These are phyloP conservation scores for Pistacia atlantica DNA, from an alignment of 345 rosid genomes.

Conservation along the genomic window DNA sequence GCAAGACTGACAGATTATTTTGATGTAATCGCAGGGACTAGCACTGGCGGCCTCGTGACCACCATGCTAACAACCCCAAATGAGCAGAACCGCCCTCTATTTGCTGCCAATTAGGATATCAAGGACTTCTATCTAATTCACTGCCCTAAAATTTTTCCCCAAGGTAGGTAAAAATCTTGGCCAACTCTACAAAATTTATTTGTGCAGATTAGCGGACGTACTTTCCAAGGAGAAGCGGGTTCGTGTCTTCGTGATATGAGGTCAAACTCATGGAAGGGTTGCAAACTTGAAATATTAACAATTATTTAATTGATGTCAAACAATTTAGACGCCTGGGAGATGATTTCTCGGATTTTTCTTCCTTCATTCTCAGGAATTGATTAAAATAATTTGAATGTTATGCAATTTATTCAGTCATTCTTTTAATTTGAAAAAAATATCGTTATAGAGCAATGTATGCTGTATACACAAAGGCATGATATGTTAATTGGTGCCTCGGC, in stretches of 20 bases:
- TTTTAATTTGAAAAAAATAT: too few species aligned
- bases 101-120: slow-evolving; percentile 60
- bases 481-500: too few species aligned
- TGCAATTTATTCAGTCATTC: too few species aligned
- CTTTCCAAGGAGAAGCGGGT: slow-evolving; percentile 45
- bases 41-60: slow-evolving; percentile 73
- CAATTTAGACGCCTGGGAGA: too few species aligned
- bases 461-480: too few species aligned
- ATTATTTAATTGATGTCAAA: too few species aligned
- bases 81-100: slow-evolving; percentile 59
- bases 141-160: slow-evolving; percentile 63
- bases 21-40: slow-evolving; percentile 67
- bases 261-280: slow-evolving; percentile 32
- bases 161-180: slow-evolving; percentile 32
- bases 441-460: too few species aligned
- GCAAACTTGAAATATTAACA: too few species aligned
- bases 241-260: slow-evolving; percentile 25
- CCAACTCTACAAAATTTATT: neutral
- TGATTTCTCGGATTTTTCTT: too few species aligned
- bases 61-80: slow-evolving; percentile 69
- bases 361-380: too few species aligned
- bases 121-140: slow-evolving; percentile 50
- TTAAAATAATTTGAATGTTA: too few species aligned
- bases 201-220: slow-evolving; percentile 40
- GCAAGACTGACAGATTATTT: slow-evolving; percentile 76